Evolutionary conservation across 2,329 filamentous ascomycete genomes (phyloP).

Genomic region (Mariannaea elegans): DNA sequence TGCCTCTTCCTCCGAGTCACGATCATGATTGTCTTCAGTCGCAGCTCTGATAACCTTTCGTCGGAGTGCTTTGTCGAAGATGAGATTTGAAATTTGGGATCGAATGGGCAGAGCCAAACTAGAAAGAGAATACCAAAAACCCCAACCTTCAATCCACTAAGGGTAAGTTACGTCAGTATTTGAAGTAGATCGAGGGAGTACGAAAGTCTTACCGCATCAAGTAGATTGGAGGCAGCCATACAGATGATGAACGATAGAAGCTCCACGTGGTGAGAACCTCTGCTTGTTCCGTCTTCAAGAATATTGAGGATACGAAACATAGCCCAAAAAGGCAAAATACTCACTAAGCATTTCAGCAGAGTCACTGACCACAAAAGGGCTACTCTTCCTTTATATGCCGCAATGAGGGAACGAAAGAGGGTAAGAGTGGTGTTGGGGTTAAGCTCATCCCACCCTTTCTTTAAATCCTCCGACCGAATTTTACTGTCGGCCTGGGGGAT

Average conservation of each 20-base stretch:
- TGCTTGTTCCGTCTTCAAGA: conserved; percentile 63
- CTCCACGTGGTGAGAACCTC: conserved; percentile 54
- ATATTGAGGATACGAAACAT: conserved; percentile 70
- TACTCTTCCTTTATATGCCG: conserved; percentile 64
- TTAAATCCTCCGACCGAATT: conserved; percentile 59
- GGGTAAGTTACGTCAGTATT: not conserved
- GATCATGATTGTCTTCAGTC: conserved; percentile 49
- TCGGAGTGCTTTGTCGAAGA: conserved; percentile 79
- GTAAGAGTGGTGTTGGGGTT: conserved; percentile 58
- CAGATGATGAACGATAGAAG: conserved; percentile 74
- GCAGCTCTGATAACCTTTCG: conserved; percentile 77
- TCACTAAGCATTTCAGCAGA: conserved; percentile 61
- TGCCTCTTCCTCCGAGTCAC: conserved; percentile 53
- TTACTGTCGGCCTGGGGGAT: conserved; percentile 67
- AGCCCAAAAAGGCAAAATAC: conserved; percentile 75
- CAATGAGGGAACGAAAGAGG: conserved; percentile 67
- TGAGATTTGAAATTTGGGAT: conserved; percentile 72
- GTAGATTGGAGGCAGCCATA: conserved; percentile 66
- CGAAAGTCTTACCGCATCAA: conserved; percentile 49
- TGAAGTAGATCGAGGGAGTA: not conserved
- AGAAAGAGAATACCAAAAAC: conserved; percentile 71
- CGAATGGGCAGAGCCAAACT: conserved; percentile 72
- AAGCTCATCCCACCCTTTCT: conserved; percentile 56
- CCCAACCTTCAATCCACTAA: conserved; percentile 68
- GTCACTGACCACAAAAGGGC: conserved; percentile 66